Base-by-base conservation (phyloP, 2,329 filamentous ascomycete genomes). In the Chalara sp. region DNA sequence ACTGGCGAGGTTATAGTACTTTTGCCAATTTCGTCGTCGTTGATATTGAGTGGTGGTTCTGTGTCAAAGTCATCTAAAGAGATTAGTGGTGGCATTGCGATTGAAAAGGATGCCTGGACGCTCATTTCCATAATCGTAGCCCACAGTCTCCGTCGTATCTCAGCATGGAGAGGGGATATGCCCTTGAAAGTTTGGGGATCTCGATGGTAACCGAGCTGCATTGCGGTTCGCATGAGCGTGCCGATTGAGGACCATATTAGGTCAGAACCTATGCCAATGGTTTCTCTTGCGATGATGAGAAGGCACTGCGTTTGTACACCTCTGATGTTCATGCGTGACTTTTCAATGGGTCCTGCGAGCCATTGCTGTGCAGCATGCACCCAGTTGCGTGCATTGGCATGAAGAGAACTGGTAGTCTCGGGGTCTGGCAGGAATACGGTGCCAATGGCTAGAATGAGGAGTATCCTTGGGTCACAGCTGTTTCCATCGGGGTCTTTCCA, bases 201-300 rank as follows among this genome's bases (percentile, higher is more conserved):
- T 1, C 76, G 72, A 59, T 83, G 78, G 5, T 82, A 67, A 4
- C 80, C 79, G 71, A 81, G 80, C 49, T 72, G 72, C 60, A 83
- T 74, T 48, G 78, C 80, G 6, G 71, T 72, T 8, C 79, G 69
- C n/a, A 80, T 53, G 8, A 81, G 54, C 0, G 68, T 63, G 1
- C 79, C 79, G 0, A 72, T 67, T 2, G 73, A 68, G 32, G 78
- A 70, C 77, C 77, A 82, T 1, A 71, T 67, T 4, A 80, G 60
- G 53, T 82, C 78, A 5, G 70, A 70, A 4, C 71, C 72, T 4
- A 79, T 67, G 10, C 68, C 70, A 31, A 71, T 72, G 0, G 70
- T 70, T 31, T 76, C 70, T 29, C 75, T 72, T 2, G 78, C 76
- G 3, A 79, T 59, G 12, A 73, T 63, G 28, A 81, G 60, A 41